These are phyloP conservation scores for Suillus occidentalis DNA, from an alignment of 768 basidiomycete genomes.

Conservation along the genomic window DNA sequence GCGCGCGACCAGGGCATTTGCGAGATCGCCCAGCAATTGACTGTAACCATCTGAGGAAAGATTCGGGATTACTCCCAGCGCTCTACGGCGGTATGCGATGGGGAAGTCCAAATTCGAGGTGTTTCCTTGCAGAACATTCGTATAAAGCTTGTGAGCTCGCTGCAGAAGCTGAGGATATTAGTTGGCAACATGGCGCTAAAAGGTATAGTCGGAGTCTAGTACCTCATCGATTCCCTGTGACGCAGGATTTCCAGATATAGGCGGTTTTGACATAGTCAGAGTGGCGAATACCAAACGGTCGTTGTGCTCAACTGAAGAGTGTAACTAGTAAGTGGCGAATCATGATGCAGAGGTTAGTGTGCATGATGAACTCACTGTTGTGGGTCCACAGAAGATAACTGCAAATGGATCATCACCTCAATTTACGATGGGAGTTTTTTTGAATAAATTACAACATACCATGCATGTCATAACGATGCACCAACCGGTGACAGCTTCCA, in stretches of 20 bases:
- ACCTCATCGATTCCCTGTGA: not conserved
- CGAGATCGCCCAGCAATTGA: constrained; percentile 30
- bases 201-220: not conserved
- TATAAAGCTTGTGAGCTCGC: not conserved
- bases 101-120: constrained; percentile 26
- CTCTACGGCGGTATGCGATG: constrained; percentile 28
- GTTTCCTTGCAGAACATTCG: constrained; percentile 8
- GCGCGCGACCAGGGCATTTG: constrained; percentile 26
- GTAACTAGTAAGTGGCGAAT: not conserved
- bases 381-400: too few species aligned
- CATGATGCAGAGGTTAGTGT: not conserved
- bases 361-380: not conserved
- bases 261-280: not conserved
- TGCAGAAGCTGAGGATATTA: not conserved
- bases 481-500: not conserved
- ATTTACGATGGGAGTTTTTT: not conserved
- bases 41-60: constrained; percentile 22
- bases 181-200: not conserved
- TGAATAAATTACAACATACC: not conserved
- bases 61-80: constrained; percentile 11
- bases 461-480: not conserved
- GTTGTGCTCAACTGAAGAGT: not conserved
- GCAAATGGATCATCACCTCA: not conserved
- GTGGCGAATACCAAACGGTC: not conserved
- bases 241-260: not conserved